Evolutionary conservation across 2,329 filamentous ascomycete species (phyloP).

Genomic region (Aspergillus fijiensis): DNA sequence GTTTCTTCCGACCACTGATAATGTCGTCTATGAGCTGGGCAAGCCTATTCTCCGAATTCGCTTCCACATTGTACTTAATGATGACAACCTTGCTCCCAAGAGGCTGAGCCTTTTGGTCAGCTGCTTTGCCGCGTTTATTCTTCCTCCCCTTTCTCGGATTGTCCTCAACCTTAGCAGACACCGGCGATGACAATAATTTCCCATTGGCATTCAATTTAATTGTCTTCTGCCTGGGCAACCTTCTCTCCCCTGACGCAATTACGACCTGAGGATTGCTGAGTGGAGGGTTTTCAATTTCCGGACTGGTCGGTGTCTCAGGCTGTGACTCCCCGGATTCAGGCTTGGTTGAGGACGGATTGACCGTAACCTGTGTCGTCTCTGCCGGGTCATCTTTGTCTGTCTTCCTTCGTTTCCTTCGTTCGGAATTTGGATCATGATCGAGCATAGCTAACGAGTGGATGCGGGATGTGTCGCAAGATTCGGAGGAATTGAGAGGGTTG

Average conservation of each 20-base stretch:
- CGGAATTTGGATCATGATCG: conserved; percentile 35
- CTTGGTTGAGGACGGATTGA: neutral
- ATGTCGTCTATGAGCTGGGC: conserved; percentile 66
- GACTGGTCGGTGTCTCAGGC: neutral
- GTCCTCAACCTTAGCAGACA: conserved; percentile 18
- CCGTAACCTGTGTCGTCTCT: too few species aligned
- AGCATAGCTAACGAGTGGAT: conserved; percentile 12
- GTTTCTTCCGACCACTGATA: conserved; percentile 44
- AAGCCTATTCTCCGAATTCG: conserved; percentile 47
- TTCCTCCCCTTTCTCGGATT: conserved; percentile 19
- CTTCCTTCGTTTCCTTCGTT: conserved; percentile 39
- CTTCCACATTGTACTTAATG: conserved; percentile 60
- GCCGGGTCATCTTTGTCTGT: conserved; percentile 19
- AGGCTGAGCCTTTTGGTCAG: conserved; percentile 35
- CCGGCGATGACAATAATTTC: conserved; percentile 43
- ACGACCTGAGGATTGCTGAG: neutral
- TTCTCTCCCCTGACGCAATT: conserved; percentile 2
- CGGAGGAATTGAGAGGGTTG: neutral
- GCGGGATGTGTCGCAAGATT: neutral
- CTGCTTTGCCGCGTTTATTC: conserved; percentile 37
- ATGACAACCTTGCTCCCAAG: conserved; percentile 46
- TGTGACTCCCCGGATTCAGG: neutral
- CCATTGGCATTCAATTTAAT: conserved; percentile 46
- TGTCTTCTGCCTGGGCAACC: conserved; percentile 54
- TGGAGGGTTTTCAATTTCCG: neutral